A percentile compares a stretch with the other conserved stretches of the same genome.
phyloP scores from a whole-genome alignment of 495 filamentous ascomycete genomes.

The Aspergillus ellipticus region DNA sequence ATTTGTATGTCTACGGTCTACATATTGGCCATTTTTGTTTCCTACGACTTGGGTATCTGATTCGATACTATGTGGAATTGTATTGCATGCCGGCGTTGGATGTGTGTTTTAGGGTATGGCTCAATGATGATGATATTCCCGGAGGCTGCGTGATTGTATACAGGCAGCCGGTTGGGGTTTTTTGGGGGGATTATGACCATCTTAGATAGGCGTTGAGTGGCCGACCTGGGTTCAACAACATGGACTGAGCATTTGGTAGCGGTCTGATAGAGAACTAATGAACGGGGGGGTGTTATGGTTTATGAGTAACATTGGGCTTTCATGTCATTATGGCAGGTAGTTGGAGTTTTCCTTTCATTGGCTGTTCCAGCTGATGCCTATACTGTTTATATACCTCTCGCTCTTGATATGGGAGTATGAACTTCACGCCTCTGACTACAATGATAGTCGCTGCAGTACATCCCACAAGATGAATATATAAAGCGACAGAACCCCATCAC shows the following conservation, averaged over 20 bases:
- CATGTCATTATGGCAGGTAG: no score
- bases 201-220: neutral
- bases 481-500: no score
- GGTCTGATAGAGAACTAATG: neutral
- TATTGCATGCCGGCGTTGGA: slow-evolving; percentile 21
- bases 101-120: slow-evolving; percentile 7
- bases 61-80: slow-evolving; percentile 5
- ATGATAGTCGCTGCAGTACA: no score
- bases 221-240: slow-evolving; percentile 1
- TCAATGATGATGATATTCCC: slow-evolving; percentile 7
- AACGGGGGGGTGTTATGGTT: no score
- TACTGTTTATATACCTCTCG: no score
- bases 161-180: slow-evolving; percentile 21
- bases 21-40: neutral
- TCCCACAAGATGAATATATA: no score
- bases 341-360: neutral
- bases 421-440: no score
- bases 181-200: slow-evolving; percentile 4
- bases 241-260: slow-evolving; percentile 7
- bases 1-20: slow-evolving; percentile 3
- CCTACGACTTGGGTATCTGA: neutral
- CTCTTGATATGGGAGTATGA: no score
- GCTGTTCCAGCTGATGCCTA: no score
- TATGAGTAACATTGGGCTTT: no score
- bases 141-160: slow-evolving; percentile 5